A percentile compares a stretch with the other conserved stretches of the same genome.
phyloP scores from a whole-genome alignment of 345 rosid species.

The Camelina hispida region DNA sequence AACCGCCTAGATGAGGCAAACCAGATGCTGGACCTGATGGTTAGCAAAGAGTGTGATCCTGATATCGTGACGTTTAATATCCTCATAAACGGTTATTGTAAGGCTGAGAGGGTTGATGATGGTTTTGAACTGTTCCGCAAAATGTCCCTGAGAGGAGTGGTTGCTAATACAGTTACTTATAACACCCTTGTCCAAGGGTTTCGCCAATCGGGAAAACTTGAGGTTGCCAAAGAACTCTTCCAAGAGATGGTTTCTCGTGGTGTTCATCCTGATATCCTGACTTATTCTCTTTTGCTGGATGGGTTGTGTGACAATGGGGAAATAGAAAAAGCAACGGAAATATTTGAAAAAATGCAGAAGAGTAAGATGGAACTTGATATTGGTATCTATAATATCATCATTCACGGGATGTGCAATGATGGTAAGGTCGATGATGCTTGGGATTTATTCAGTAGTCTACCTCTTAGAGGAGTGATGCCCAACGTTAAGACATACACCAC shows the following conservation, averaged over 20 bases:
- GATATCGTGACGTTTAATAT: not conserved
- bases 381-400: constrained; percentile 20
- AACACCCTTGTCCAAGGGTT: constrained; percentile 36
- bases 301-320: constrained; percentile 38
- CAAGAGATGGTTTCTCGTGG: constrained; percentile 25
- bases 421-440: constrained; percentile 32
- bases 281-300: constrained; percentile 34
- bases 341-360: constrained; percentile 23
- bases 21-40: not conserved
- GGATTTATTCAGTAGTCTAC: constrained; percentile 21
- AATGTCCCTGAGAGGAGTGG: constrained; percentile 31
- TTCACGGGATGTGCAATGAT: constrained; percentile 37
- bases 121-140: constrained; percentile 35
- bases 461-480: constrained; percentile 23
- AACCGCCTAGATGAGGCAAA: not conserved
- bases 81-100: constrained; percentile 6
- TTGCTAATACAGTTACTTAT: constrained; percentile 32
- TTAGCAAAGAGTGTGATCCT: not conserved
- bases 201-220: constrained; percentile 27
- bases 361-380: constrained; percentile 1
- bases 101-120: constrained; percentile 28
- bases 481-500: constrained; percentile 9
- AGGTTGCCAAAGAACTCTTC: constrained; percentile 38
- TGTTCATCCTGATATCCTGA: not conserved
- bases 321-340: constrained; percentile 35